Evolutionary conservation across 371 early-diverging fungal genomes (phyloP), one percentile per base, ranked within the genome.

Genomic region (Apophysomyces elegans): DNA sequence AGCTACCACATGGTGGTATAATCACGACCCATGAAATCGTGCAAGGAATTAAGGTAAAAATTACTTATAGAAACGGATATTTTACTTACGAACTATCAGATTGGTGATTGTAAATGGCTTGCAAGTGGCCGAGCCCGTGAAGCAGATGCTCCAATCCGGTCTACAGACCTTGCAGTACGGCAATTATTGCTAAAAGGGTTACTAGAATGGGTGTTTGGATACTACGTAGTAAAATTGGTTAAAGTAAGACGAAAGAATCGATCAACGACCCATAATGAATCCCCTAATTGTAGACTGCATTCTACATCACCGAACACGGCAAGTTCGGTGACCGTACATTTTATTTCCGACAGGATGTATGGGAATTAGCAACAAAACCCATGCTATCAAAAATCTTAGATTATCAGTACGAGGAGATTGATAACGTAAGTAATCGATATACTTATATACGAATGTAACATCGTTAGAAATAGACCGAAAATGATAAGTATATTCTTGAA

Each of bases 311-410:
- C 1, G 91, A 91, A 18, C 83, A 81, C 56, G 77, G 88, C 0
- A 64, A 72, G 5, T 68, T 81, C 44, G 81, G 86, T 14, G 81
- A 85, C 58, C 71, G 73, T 21, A 60, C 93, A 7, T 84, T 87
- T 65, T 95, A 91, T 69, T 95, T 89, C 72, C 90, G 94, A 32
- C 86, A 87, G 50, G 93, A 91, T 57, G 79, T 88, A 1, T 96
- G 96, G 96, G 59, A 65, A 0, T 37, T 58, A 1, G 71, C 91
- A 32, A 72, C 84, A 0, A 62, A 68, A n/a, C 68, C 81, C 2
- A 76, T 83, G 2, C 61, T 86, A 47, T 57, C 58, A 5, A 65
- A 41, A 35, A 69, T 92, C 5, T 71, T 72, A 5, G 26, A 61
- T 1, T 64, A 64, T 13, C 81, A 86, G 68, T 89, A 81, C 61